Conservation (phyloP, 2,329 filamentous ascomycete genomes). For the Penicillium polonicum region DNA sequence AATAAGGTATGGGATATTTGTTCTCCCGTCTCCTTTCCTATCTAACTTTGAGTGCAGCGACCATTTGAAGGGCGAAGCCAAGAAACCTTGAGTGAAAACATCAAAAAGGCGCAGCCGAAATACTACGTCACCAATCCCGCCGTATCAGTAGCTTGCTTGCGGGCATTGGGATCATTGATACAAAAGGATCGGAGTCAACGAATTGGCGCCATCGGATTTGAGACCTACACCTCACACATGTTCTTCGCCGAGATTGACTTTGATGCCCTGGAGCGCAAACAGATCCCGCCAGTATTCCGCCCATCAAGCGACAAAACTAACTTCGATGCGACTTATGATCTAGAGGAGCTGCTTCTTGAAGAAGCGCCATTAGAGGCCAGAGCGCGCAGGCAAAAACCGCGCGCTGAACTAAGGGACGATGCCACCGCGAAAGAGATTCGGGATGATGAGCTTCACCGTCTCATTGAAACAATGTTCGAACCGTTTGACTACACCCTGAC, state of each 20-base stretch:
- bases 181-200: slow-evolving; percentile 76
- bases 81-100: slow-evolving; percentile 73
- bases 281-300: slow-evolving; percentile 85
- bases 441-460: slow-evolving; percentile 87
- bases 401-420: slow-evolving; percentile 87
- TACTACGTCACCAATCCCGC: slow-evolving; percentile 92
- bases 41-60: slow-evolving; percentile 57
- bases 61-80: slow-evolving; percentile 92
- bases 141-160: slow-evolving; percentile 82
- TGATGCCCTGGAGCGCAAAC: slow-evolving; percentile 75
- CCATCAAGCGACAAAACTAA: slow-evolving; percentile 98
- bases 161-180: slow-evolving; percentile 80
- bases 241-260: slow-evolving; percentile 91
- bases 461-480: slow-evolving; percentile 91
- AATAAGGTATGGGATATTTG: slow-evolving; percentile 67
- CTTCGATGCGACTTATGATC: slow-evolving; percentile 96
- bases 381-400: slow-evolving; percentile 87
- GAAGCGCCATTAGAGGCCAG: slow-evolving; percentile 92
- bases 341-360: slow-evolving; percentile 89
- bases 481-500: slow-evolving; percentile 92
- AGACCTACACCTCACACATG: slow-evolving; percentile 80
- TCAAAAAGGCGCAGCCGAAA: slow-evolving; percentile 76
- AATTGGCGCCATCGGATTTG: slow-evolving; percentile 78
- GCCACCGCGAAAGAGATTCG: slow-evolving; percentile 93
- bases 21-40: background rate